Conservation (phyloP, 1,139 yeast species). For the Candida gigantensis region DNA sequence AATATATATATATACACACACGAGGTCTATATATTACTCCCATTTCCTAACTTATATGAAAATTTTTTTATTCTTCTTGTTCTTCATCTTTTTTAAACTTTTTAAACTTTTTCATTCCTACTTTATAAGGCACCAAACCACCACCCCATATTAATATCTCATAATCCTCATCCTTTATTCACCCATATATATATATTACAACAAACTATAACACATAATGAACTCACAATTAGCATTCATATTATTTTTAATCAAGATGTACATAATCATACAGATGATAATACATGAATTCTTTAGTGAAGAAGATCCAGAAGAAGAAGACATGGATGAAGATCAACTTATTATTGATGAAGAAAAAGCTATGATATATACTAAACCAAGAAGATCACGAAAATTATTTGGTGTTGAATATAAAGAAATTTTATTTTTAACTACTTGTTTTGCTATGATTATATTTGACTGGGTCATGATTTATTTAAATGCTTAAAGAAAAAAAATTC, state of each 20-base stretch:
- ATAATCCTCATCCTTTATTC: neutral
- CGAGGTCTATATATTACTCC: no score
- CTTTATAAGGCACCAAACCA: no score
- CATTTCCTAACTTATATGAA: no score
- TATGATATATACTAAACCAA: neutral
- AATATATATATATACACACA: no score
- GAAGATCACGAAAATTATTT: neutral
- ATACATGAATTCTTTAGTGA: conserved; percentile 1
- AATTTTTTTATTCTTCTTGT: no score
- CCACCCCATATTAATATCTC: no score
- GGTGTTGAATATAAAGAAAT: neutral
- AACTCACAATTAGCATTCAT: neutral
- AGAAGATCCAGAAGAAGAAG: conserved; percentile 4
- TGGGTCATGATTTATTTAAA: conserved; percentile 2
- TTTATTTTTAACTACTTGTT: conserved; percentile 1
- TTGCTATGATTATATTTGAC: conserved; percentile 5
- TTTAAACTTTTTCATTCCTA: no score
- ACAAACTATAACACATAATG: neutral
- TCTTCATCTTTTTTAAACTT: no score
- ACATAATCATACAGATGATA: conserved; percentile 3
- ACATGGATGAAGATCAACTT: neutral
- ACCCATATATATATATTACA: neutral
- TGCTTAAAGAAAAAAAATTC: neutral
- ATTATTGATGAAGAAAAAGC: neutral
- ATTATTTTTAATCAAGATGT: conserved; percentile 3